These are phyloP conservation scores for Hirschfeldia incana DNA, from an alignment of 345 rosid genomes.

Conservation along the genomic window DNA sequence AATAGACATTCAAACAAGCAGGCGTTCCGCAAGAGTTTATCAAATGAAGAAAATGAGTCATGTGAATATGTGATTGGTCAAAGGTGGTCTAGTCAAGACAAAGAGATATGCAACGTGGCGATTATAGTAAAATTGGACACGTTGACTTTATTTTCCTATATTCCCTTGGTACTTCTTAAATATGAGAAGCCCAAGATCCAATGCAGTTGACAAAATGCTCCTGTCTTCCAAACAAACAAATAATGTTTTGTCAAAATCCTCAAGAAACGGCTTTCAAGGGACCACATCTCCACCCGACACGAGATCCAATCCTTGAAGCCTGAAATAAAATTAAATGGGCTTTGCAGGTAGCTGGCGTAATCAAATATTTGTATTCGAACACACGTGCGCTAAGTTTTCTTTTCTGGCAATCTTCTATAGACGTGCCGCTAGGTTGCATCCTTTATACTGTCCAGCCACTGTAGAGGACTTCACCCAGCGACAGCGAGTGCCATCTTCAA, in stretches of 20 bases:
- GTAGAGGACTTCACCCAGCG: conserved; percentile 46
- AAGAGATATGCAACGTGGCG: conserved; percentile 6
- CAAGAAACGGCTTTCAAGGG: background rate
- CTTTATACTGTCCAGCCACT: background rate
- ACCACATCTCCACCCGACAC: conserved; percentile 5
- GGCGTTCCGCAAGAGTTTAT: conserved; percentile 1
- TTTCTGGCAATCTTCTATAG: too few relatives aligned
- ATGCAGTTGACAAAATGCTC: conserved; percentile 22
- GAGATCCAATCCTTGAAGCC: conserved; percentile 1
- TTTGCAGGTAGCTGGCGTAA: background rate
- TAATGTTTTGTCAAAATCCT: background rate
- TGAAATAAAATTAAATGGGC: background rate
- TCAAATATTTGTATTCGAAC: background rate
- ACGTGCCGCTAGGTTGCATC: too few relatives aligned
- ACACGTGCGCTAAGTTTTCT: conserved; percentile 14
- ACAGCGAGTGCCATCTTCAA: conserved; percentile 45
- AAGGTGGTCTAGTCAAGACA: conserved; percentile 29
- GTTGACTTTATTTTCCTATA: too few relatives aligned
- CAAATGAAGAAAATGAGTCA: background rate
- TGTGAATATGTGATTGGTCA: conserved; percentile 15
- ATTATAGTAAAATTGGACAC: too few relatives aligned
- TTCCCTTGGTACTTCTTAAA: too few relatives aligned
- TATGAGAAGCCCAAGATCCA: conserved; percentile 29
- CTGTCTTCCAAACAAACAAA: background rate
- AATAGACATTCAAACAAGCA: conserved; percentile 15